phyloP scores from a whole-genome alignment of 2,329 filamentous ascomycete genomes.

The Pseudogymnoascus sp. region DNA sequence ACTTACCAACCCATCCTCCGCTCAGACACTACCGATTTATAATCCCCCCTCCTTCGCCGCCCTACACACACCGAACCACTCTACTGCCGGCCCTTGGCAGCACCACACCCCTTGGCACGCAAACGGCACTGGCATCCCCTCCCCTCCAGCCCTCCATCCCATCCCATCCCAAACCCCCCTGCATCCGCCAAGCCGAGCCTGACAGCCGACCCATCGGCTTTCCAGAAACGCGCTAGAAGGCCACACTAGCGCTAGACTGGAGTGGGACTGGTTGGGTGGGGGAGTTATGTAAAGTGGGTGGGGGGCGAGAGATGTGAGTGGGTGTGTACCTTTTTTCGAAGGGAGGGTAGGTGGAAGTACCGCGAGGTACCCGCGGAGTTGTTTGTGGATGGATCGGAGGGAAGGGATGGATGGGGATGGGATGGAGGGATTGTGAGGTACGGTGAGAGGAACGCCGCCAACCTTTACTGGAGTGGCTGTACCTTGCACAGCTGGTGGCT shows the following conservation, averaged over 20 bases:
- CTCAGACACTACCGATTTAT: not conserved
- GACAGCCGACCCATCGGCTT: not conserved
- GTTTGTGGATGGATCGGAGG: not conserved
- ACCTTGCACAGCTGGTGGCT: too few relatives aligned
- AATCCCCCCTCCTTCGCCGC: not conserved
- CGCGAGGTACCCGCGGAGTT: not conserved
- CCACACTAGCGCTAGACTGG: not conserved
- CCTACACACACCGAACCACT: not conserved
- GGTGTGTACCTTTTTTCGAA: not conserved
- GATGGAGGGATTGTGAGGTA: too few relatives aligned
- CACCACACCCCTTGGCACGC: not conserved
- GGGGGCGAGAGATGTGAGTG: not conserved
- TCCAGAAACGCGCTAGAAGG: not conserved
- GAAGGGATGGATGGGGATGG: too few relatives aligned
- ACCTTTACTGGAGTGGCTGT: too few relatives aligned
- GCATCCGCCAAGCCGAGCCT: constrained; percentile 2
- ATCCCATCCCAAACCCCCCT: not conserved
- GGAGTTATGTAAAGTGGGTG: constrained; percentile 1
- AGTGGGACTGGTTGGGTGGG: not conserved
- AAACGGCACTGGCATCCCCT: not conserved
- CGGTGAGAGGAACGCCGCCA: not conserved
- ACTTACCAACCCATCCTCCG: not conserved
- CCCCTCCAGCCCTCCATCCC: not conserved
- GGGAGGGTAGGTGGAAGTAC: not conserved
- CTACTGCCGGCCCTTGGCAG: not conserved